A percentile compares a stretch with the other conserved stretches of the same genome.
Conservation (phyloP, 495 filamentous ascomycete species). For the Astrothelium macrocarpum region DNA sequence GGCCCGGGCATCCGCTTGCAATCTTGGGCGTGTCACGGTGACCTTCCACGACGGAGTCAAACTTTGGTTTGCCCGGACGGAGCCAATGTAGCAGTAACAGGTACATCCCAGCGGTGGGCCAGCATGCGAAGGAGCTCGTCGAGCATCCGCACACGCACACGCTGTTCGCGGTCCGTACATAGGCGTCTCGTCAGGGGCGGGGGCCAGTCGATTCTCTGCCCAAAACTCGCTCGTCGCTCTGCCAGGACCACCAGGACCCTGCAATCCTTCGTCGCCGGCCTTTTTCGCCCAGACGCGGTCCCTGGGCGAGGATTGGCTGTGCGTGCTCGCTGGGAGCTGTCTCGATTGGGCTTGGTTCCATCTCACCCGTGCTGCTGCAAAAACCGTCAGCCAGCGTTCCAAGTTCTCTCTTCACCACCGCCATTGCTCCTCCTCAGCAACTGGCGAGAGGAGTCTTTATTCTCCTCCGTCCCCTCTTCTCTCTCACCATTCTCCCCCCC, state of each 20-base stretch:
- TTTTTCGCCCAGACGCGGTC: not conserved
- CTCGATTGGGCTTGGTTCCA: slow-evolving; percentile 4
- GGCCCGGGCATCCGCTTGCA: not conserved
- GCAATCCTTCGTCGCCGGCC: not conserved
- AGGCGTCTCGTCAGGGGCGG: slow-evolving; percentile 5
- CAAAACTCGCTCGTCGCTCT: not conserved
- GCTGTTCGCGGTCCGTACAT: not conserved
- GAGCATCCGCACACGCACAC: too few species aligned
- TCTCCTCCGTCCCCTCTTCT: not conserved
- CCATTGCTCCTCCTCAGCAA: slow-evolving; percentile 7
- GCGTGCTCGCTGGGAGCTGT: slow-evolving; percentile 1
- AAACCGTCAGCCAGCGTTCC: slow-evolving; percentile 7
- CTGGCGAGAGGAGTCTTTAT: not conserved
- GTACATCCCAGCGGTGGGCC: not conserved
- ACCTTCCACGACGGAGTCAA: not conserved
- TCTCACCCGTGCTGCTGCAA: slow-evolving; percentile 7
- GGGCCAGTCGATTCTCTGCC: not conserved
- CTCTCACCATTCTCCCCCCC: not conserved
- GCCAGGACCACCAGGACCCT: not conserved
- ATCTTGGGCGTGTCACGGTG: not conserved
- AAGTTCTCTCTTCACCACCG: slow-evolving; percentile 6
- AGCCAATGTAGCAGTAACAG: slow-evolving; percentile 1
- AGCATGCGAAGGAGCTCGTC: not conserved
- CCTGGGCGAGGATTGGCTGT: slow-evolving; percentile 4
- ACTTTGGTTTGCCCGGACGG: not conserved